Evolutionary conservation across 1,139 yeast genomes (phyloP), one percentile per base, ranked within the genome.

Genomic region (Torulaspora pretoriensis): DNA sequence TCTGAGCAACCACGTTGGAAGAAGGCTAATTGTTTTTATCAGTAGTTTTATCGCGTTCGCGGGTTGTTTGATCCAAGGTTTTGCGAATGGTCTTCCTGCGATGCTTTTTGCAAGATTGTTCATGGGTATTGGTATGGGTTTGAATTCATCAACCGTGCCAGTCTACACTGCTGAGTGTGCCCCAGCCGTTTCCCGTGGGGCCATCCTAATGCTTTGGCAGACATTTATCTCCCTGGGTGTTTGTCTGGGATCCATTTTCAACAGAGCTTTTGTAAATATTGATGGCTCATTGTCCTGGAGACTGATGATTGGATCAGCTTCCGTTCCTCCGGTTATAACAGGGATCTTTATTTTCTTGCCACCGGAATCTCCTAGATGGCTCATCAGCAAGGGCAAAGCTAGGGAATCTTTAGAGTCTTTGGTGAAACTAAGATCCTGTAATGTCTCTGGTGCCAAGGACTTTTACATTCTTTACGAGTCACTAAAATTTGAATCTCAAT

Each of bases 311-410:
- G 71, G 68, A 4, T 60, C 70, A 2, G 65, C 69, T 3, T 50
- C 57, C 37, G 65, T 66, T 13, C 62, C 69, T 0, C 70, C 72
- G 2, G 19, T 58, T 2, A 12, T 57, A 3, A 51, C 56, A 14
- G 58, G 49, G n/a, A 24, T 51, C 7, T 40, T 56, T 25, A 53
- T 60, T 8, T 44, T 46, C 7, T 50, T 58, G 10, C 55, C 59
- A 5, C 75, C 77, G 1, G 77, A 73, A 54, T 68, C 73, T 28
- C 77, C 77, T n/a, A 67, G 75, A 56, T 73, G 75, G 74, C 59
- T 70, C 25, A 64, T 72, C 65, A 67, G 69, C 49, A 65, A 69
- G 46, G 69, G 57, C 7, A 59, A 65, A 48, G 64, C 64, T 30
- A 47, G 35, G 6, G 69, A 67, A 13, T 67, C 75, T 0, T 64